These are phyloP conservation scores for Rubroboletus satanas DNA, from an alignment of 768 basidiomycete species.

Conservation along the genomic window DNA sequence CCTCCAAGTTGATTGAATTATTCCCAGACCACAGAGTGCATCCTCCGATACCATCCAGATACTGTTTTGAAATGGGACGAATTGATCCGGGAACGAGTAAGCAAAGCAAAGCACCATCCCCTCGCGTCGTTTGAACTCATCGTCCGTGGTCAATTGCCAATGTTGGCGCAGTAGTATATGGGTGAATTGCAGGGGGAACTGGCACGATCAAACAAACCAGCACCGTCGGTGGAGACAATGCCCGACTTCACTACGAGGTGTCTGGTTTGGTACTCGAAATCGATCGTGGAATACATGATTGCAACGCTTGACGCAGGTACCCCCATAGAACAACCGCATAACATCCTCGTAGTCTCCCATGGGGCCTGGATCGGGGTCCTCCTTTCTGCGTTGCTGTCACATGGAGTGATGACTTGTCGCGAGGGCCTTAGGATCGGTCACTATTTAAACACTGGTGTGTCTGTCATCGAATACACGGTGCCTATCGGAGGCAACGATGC, in stretches of 20 bases:
- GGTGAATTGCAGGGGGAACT: slow-evolving; percentile 57
- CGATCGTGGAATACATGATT: slow-evolving; percentile 35
- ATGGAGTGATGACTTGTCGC: slow-evolving; percentile 36
- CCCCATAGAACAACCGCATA: slow-evolving; percentile 28
- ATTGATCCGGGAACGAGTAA: slow-evolving; percentile 64
- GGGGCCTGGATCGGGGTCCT: slow-evolving; percentile 60
- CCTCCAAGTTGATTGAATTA: background rate
- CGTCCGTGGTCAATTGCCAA: background rate
- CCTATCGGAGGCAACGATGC: slow-evolving; percentile 12
- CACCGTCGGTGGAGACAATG: slow-evolving; percentile 24
- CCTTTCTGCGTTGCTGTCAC: slow-evolving; percentile 44
- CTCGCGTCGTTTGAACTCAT: background rate
- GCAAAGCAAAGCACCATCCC: slow-evolving; percentile 11
- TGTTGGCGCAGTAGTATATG: slow-evolving; percentile 43
- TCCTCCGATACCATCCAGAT: slow-evolving; percentile 51
- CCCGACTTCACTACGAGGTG: slow-evolving; percentile 47
- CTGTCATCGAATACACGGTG: slow-evolving; percentile 51
- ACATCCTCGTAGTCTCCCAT: slow-evolving; percentile 62
- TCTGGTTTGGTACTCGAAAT: slow-evolving; percentile 57
- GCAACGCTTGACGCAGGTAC: slow-evolving; percentile 16
- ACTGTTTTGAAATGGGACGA: slow-evolving; percentile 40
- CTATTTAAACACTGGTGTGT: slow-evolving; percentile 37
- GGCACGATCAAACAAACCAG: slow-evolving; percentile 10
- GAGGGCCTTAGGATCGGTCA: slow-evolving; percentile 27
- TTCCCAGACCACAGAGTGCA: slow-evolving; percentile 61